These are phyloP conservation scores for Meyerozyma elateridarum DNA, from an alignment of 1,139 yeast species.

Conservation along the genomic window DNA sequence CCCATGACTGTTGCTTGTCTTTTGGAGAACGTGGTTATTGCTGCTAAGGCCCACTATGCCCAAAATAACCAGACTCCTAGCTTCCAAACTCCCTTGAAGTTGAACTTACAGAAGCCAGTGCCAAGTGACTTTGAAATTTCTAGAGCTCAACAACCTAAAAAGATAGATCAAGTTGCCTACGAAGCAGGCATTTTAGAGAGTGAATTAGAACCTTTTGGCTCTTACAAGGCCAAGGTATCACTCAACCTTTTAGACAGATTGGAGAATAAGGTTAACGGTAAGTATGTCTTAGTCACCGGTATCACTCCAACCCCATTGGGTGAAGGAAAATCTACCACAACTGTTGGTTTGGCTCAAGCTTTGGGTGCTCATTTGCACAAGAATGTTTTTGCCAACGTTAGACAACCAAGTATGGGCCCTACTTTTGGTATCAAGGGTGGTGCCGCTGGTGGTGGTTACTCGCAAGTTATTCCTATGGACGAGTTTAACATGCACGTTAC, in stretches of 20 bases:
- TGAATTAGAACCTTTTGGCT: constrained; percentile 71
- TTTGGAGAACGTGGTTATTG: constrained; percentile 67
- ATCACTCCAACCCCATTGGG: constrained; percentile 82
- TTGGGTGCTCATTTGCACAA: constrained; percentile 68
- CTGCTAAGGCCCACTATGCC: constrained; percentile 60
- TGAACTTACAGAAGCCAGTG: constrained; percentile 51
- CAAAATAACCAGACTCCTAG: constrained; percentile 45
- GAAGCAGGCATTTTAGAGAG: constrained; percentile 59
- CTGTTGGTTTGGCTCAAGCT: constrained; percentile 77
- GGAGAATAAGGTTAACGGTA: constrained; percentile 51
- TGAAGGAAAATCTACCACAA: constrained; percentile 78
- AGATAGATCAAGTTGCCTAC: constrained; percentile 55
- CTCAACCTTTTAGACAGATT: constrained; percentile 51
- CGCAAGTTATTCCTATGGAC: constrained; percentile 86
- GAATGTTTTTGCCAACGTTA: constrained; percentile 71
- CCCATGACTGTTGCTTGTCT: constrained; percentile 74
- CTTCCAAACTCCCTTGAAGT: constrained; percentile 45
- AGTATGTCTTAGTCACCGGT: constrained; percentile 72
- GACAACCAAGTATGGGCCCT: constrained; percentile 88
- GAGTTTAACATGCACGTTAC: constrained; percentile 82
- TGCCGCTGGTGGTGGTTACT: constrained; percentile 86
- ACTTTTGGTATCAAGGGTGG: constrained; percentile 87
- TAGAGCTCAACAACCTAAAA: constrained; percentile 66
- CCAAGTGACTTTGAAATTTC: constrained; percentile 78
- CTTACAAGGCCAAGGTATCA: constrained; percentile 69